Evolutionary conservation across 1,139 yeast genomes (phyloP), one percentile per base, ranked within the genome.

Genomic region (Chernovozyma sophiae-reginae): DNA sequence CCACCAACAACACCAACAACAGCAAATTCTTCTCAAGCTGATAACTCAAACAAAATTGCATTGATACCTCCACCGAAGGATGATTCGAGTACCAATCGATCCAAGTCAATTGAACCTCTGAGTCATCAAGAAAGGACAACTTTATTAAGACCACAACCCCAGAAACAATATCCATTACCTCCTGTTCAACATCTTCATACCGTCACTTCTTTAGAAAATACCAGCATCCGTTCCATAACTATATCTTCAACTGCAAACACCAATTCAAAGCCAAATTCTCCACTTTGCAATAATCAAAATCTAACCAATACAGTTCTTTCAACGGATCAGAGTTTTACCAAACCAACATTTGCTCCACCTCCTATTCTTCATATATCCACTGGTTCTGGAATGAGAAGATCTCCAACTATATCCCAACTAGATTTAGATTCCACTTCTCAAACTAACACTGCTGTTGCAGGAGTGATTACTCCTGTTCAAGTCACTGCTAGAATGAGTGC

Each of bases 401-500:
- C 71, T 3, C 51, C 62, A 8, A 65, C 71, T 0, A 42, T 62
- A 35, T 49, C 52, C 10, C 62, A 60, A 36, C 41, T 66, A 22
- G 70, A 67, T 22, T 42, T 59, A 25, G 71, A 64, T 25, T 37
- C 55, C 32, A 3, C 13, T n/a, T 4, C 54, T 20, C 44, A 62
- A 11, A 54, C 55, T 22, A 58, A 54, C 25, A 55, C 51, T 25
- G 46, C 64, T 11, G 70, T 72, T 5, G 71, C 74, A 2, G 67
- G 58, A 41, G 62, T 68, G 3, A 61, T 70, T n/a, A 66, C 74
- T 1, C 69, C 68, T 7, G 63, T 70, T n/a, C 75, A 68, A 43
- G 76, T 68, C 15, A 66, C 72, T 10, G 71, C 70, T 13, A 45
- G 69, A 38, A 65, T 65, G 70, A 62, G 68, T 44, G 58, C 69